phyloP scores from a whole-genome alignment of 2,329 filamentous ascomycete genomes.

The Cladosporium sp. region DNA sequence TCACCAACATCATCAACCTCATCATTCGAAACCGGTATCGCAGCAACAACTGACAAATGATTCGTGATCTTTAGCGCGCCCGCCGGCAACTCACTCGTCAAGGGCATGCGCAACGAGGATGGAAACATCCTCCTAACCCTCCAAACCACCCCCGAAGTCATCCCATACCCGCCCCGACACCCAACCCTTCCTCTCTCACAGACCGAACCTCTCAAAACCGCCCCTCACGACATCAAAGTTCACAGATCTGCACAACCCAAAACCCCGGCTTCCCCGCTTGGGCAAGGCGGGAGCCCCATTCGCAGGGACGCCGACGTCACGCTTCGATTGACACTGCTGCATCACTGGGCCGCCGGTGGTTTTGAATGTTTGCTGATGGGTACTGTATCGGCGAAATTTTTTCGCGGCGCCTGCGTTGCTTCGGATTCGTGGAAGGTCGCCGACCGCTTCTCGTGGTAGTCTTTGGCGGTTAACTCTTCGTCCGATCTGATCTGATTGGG shows the following conservation, averaged over 20 bases:
- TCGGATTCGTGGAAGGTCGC: neutral
- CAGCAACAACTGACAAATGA: neutral
- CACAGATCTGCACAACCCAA: neutral
- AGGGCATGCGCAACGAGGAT: neutral
- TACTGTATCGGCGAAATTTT: neutral
- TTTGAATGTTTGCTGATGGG: neutral
- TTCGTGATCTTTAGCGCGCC: neutral
- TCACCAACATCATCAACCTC: neutral
- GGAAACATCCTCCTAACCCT: neutral
- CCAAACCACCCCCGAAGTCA: neutral
- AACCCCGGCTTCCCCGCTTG: neutral
- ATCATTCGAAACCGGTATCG: neutral
- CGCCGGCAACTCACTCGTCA: neutral
- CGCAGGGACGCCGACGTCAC: neutral
- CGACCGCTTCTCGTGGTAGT: too few relatives aligned
- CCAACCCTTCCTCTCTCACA: neutral
- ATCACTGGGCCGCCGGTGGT: neutral
- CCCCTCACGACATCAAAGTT: neutral
- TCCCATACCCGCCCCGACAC: neutral
- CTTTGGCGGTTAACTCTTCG: neutral
- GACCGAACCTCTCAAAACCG: conserved; percentile 2
- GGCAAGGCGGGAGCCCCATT: neutral
- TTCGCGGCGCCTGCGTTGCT: neutral
- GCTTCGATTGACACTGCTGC: neutral
- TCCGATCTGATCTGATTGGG: neutral